Conservation (phyloP, 805 yeast genomes). For the Spathaspora hagerdaliae region DNA sequence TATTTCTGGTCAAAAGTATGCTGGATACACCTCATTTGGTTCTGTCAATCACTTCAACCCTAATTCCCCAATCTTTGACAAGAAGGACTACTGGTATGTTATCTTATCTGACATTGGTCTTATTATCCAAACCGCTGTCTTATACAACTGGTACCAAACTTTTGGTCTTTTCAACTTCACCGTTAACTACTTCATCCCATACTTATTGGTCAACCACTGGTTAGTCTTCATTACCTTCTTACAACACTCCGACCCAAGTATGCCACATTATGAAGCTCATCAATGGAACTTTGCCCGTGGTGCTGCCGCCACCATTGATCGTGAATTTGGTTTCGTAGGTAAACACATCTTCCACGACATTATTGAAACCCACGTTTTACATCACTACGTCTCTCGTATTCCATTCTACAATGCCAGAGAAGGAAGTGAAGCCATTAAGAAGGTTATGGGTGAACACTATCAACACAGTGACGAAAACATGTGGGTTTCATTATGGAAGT, state of each 20-base stretch:
- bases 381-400: conserved; percentile 78
- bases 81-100: conserved; percentile 67
- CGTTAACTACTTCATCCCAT: conserved; percentile 74
- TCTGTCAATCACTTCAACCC: conserved; percentile 70
- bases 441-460: conserved; percentile 84
- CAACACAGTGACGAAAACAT: conserved; percentile 63
- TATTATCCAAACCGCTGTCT: conserved; percentile 43
- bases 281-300: conserved; percentile 89
- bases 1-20: conserved; percentile 71
- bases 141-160: conserved; percentile 56
- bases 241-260: conserved; percentile 75
- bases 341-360: conserved; percentile 79
- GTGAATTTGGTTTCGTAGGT: conserved; percentile 80
- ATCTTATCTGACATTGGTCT: conserved; percentile 73
- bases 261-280: conserved; percentile 74
- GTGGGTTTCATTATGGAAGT: conserved; percentile 64
- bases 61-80: conserved; percentile 67
- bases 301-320: conserved; percentile 84
- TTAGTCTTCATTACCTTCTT: conserved; percentile 79
- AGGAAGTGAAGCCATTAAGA: conserved; percentile 72
- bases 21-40: conserved; percentile 37
- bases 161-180: conserved; percentile 62
- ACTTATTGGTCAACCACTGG: conserved; percentile 84
- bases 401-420: conserved; percentile 87
- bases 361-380: conserved; percentile 86